Base-by-base conservation (phyloP, 2,329 filamentous ascomycete species). In the Lojkania enalia region DNA sequence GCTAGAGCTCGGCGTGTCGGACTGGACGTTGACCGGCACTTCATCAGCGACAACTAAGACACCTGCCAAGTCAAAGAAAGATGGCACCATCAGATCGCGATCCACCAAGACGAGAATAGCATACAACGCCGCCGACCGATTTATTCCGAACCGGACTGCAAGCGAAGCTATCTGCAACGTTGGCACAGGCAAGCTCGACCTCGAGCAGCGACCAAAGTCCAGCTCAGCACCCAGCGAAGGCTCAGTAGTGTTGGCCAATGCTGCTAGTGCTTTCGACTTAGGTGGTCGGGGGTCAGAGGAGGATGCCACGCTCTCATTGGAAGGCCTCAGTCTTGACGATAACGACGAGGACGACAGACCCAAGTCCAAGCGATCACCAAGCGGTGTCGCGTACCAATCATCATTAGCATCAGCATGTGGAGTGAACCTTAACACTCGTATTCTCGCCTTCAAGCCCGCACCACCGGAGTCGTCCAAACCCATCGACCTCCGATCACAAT, bases 381-480 rank as follows among this genome's bases (percentile, higher is more conserved):
- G 94, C 71, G 86, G 88, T 2, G 84, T 89, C 41, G 92, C 92
- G 16, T 97, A 96, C 71, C 88, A 96, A 72, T 90, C 94, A 47
- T 92, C 90, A 2, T 77, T 97, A 35, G 91, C 92, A 35, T 86
- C 85, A 56, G 92, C 92, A 38, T 97, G 92, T 69, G 94, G 91
- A 45, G 90, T 99, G 52, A 92, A 85, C 66, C 82, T 95, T 51
- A 95, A 91, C 77, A 95, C 91, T 43, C 88, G 94, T 52, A 99
- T 99, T 61, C 86, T 99, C 39, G 88, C 94, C 48, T 99, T 96
- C 81, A 99, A 99, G 84, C 94, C 94, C 42, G 90, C 92, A 2
- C 83, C 94, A n/a, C 94, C 94, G 3, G 94, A 97, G 76, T 97
- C 94, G 5, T 96, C 91, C 23, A 96, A 96, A 80, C 94, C 94